Evolutionary conservation across 148 eudicot species (phyloP).

Genomic region (Fagopyrum tataricum): DNA sequence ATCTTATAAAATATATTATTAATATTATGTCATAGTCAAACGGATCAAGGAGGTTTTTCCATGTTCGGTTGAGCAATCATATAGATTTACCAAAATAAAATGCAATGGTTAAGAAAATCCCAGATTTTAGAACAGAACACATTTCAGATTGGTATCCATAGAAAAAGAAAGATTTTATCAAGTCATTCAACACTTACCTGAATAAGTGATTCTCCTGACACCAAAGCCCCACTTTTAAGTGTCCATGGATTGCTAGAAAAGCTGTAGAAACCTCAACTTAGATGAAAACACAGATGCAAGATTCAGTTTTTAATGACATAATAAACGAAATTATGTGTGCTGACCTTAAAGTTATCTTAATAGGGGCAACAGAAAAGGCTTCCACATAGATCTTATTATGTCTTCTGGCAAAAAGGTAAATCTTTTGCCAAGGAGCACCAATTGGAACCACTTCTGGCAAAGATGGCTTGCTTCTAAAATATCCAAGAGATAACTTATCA

Average conservation of each 20-base stretch:
- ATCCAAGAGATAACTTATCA: constrained; percentile 22
- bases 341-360: constrained; percentile 79
- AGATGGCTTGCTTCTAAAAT: constrained; percentile 22
- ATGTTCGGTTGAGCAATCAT: neutral
- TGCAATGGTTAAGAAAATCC: neutral
- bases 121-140: neutral
- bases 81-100: neutral
- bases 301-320: neutral
- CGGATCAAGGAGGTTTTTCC: neutral
- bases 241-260: constrained; percentile 95
- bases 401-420: constrained; percentile 66
- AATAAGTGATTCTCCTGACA: constrained; percentile 78
- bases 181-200: constrained; percentile 51
- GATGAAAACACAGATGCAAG: constrained; percentile 3
- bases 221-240: constrained; percentile 65
- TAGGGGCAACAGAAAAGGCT: constrained; percentile 58
- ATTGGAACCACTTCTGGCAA: constrained; percentile 61
- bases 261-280: constrained; percentile 39
- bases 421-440: constrained; percentile 98
- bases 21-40: neutral
- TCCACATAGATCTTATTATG: constrained; percentile 87
- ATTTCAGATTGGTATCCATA: neutral
- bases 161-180: neutral
- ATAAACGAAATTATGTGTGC: neutral
- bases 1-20: neutral